Evolutionary conservation across 768 basidiomycete genomes (phyloP).

Genomic region (Lactarius hengduanensis): DNA sequence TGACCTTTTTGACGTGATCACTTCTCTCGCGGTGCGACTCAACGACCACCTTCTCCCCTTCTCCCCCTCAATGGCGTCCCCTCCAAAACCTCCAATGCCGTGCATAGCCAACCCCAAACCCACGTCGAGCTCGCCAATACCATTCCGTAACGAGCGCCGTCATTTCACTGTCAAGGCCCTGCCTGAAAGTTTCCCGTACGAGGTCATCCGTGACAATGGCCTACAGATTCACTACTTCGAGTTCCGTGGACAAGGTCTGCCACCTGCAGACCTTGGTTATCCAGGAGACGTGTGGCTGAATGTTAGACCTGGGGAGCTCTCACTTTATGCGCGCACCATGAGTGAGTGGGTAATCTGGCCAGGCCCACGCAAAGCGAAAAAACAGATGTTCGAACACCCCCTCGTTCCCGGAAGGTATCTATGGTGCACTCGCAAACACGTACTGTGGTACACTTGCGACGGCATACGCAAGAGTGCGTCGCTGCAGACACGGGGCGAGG

Average conservation of each 20-base stretch:
- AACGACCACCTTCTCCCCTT: constrained; percentile 2
- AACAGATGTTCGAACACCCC: constrained; percentile 31
- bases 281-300: constrained; percentile 34
- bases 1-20: constrained; percentile 4
- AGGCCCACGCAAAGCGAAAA: constrained; percentile 31
- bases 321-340: constrained; percentile 28
- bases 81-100: constrained; percentile 27
- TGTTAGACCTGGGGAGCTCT: constrained; percentile 23
- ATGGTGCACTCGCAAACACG: constrained; percentile 31
- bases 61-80: constrained; percentile 15
- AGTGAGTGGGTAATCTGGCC: constrained; percentile 29
- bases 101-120: constrained; percentile 29
- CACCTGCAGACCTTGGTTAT: constrained; percentile 31
- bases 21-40: neutral
- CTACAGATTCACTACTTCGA: constrained; percentile 33
- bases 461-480: constrained; percentile 31
- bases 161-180: constrained; percentile 29
- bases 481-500: constrained; percentile 29
- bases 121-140: constrained; percentile 24
- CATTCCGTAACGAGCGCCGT: constrained; percentile 27
- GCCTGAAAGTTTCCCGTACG: constrained; percentile 29
- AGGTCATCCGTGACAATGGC: constrained; percentile 28
- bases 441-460: constrained; percentile 30
- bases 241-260: constrained; percentile 33
- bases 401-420: constrained; percentile 30